Percentiles rank a stretch among this genome's conserved stretches.
Evolutionary conservation across 371 early-diverging fungal genomes (phyloP).

Genomic region (Mucor sp.): DNA sequence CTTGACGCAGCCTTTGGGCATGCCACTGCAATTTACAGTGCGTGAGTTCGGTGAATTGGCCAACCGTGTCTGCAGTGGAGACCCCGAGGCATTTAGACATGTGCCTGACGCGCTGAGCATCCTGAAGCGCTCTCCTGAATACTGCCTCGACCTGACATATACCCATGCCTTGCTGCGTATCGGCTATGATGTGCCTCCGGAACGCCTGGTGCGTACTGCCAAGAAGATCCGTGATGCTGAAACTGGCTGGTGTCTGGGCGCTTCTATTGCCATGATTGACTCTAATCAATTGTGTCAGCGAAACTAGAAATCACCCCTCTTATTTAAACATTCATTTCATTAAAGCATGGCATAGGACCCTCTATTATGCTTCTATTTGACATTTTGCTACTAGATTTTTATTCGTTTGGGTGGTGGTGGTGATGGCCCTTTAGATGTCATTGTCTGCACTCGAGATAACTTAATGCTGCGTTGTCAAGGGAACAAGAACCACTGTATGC

Average conservation of each 20-base stretch:
- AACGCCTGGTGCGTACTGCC: constrained; percentile 74
- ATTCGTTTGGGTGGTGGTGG: too few relatives aligned
- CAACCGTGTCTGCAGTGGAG: constrained; percentile 63
- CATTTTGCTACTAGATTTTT: background rate
- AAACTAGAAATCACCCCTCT: background rate
- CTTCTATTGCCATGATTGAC: constrained; percentile 80
- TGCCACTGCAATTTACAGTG: constrained; percentile 66
- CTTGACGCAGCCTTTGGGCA: constrained; percentile 71
- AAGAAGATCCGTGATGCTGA: constrained; percentile 92
- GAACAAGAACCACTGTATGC: too few relatives aligned
- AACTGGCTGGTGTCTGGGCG: constrained; percentile 97
- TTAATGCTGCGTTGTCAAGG: too few relatives aligned
- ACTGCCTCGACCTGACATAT: constrained; percentile 89
- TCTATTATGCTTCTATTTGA: background rate
- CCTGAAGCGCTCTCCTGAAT: constrained; percentile 59
- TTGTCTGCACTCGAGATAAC: too few relatives aligned
- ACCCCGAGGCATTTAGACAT: constrained; percentile 44
- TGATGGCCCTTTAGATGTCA: too few relatives aligned
- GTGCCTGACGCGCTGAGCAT: constrained; percentile 40
- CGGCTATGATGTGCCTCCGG: constrained; percentile 84
- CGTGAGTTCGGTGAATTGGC: constrained; percentile 66
- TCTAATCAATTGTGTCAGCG: constrained; percentile 36
- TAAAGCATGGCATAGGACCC: background rate
- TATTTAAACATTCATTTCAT: background rate
- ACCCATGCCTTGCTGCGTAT: constrained; percentile 76